Percentiles rank a stretch among this genome's conserved stretches.
These are phyloP conservation scores for Penicillium salamii DNA, from an alignment of 495 filamentous ascomycete genomes.

Conservation along the genomic window DNA sequence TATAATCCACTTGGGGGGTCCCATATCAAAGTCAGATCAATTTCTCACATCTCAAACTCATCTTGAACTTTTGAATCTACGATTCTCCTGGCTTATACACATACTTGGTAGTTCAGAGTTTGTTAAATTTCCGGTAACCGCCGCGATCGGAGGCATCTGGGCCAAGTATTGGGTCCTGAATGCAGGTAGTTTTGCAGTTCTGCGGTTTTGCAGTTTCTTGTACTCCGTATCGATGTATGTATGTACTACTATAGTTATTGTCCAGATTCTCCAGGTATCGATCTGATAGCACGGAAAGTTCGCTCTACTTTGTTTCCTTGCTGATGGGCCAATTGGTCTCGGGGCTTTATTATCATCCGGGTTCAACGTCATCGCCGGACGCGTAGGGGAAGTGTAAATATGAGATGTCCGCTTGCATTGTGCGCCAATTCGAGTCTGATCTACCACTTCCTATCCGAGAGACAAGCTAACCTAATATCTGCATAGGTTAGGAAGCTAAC, in stretches of 20 bases:
- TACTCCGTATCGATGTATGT: no score
- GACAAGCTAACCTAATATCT: no score
- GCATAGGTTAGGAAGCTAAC: no score
- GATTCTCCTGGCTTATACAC: no score
- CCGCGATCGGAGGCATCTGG: constrained; percentile 4
- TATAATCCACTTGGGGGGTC: constrained; percentile 2
- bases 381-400: neutral
- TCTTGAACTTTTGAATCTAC: no score
- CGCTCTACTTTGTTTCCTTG: no score
- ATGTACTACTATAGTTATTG: no score
- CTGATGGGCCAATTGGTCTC: neutral
- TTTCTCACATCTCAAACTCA: neutral
- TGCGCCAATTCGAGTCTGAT: neutral
- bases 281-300: neutral
- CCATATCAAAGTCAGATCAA: constrained; percentile 1
- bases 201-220: no score
- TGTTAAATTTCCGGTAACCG: neutral
- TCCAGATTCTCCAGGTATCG: neutral
- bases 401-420: neutral
- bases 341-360: constrained; percentile 2
- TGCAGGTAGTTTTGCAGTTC: neutral
- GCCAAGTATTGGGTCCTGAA: constrained; percentile 1
- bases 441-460: neutral
- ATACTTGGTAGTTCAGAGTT: no score
- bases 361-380: constrained; percentile 3